Evolutionary conservation across 2,329 filamentous ascomycete genomes (phyloP), one percentile per base, ranked within the genome.

Genomic region (Fusarium secorum): DNA sequence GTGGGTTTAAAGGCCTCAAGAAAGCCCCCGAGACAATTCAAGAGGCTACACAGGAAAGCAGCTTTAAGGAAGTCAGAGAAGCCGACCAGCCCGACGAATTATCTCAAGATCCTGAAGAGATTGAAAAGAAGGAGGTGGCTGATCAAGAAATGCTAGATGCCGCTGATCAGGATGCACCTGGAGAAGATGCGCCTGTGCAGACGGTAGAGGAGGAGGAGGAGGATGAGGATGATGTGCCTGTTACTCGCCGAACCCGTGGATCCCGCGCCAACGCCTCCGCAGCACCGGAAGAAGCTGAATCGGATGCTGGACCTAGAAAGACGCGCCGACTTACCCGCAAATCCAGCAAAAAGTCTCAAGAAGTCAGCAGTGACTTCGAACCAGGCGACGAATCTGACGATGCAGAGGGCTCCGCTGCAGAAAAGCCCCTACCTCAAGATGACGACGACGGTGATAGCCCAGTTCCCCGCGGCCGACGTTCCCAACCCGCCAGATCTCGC

Each of bases 351-450:
- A 83, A 83, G 68, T 84, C 83, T 11, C 83, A 87, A 60, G 87
- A 89, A 63, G 85, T 83, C 9, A 89, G 87, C 55, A 89, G 87
- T 72, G 88, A 90, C 70, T 90, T 89, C 72, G 88, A 90, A 59
- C 88, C 88, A 22, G 86, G 83, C 18, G 86, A 89, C 28, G 88
- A 89, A 57, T 89, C 87, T 1, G 88, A 85, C 9, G 87, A 88
- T 28, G 86, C 85, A 13, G 85, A 83, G 15, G 81, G 80, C 32
- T 86, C 84, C 2, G 83, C 74, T 9, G 82, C 80, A 17, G 80
- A 81, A 48, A 79, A 83, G 42, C 56, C 52, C 11, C 79, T 67
- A 22, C 79, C 78, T 9, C 79, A 80, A 33, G 80, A 83, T 14
- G 83, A 83, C 13, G 82, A 83, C 3, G 85, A 85, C 20, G 67